Conservation (phyloP, 805 yeast species). For the Lipomyces orientalis region DNA sequence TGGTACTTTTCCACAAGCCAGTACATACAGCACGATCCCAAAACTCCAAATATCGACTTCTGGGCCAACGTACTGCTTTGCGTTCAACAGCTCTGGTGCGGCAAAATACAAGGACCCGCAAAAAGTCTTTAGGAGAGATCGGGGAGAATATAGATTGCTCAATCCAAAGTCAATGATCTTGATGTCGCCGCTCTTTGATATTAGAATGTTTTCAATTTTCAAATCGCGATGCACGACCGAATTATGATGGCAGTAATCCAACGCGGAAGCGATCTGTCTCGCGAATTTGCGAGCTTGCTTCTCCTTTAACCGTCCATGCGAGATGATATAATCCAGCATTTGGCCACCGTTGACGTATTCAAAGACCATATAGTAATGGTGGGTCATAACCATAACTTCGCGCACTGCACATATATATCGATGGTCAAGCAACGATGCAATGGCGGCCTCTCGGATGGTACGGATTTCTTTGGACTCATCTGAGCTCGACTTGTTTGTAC, state of each 20-base stretch:
- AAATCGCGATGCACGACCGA: conserved; percentile 96
- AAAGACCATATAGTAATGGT: conserved; percentile 94
- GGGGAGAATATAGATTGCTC: conserved; percentile 79
- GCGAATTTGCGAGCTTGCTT: conserved; percentile 94
- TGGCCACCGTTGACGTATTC: conserved; percentile 98
- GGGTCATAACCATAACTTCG: conserved; percentile 95
- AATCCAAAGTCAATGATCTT: conserved; percentile 96
- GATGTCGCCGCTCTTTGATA: conserved; percentile 89
- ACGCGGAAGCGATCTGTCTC: conserved; percentile 90
- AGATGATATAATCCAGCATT: conserved; percentile 93
- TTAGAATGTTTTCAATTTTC: conserved; percentile 95
- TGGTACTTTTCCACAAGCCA: conserved; percentile 97
- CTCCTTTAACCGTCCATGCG: conserved; percentile 94
- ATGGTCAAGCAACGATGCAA: conserved; percentile 87
- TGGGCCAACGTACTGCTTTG: conserved; percentile 92
- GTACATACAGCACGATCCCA: conserved; percentile 92
- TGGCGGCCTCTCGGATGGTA: conserved; percentile 92
- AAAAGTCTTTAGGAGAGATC: conserved; percentile 80
- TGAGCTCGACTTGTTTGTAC: conserved; percentile 48
- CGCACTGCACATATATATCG: conserved; percentile 89
- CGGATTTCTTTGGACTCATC: conserved; percentile 90
- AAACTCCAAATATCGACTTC: conserved; percentile 99
- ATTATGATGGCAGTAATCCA: conserved; percentile 91
- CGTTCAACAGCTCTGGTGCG: conserved; percentile 94
- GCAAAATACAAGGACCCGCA: conserved; percentile 98